phyloP scores from a whole-genome alignment of 805 yeast species.

The Candida coleopterorum region DNA sequence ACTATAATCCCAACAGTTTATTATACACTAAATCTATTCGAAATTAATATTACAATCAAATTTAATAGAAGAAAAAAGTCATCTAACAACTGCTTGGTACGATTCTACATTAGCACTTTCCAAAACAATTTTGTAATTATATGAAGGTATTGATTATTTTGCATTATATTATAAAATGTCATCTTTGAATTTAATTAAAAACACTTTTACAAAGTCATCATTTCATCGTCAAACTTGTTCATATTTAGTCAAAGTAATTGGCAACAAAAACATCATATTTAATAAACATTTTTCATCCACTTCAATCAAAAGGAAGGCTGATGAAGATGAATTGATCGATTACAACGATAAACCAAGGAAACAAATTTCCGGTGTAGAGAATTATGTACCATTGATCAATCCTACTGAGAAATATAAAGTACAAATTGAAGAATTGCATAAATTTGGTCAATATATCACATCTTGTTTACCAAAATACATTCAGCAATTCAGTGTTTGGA shows the following conservation, averaged over 20 bases:
- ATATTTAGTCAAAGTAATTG: background rate
- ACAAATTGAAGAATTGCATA: conserved; percentile 66
- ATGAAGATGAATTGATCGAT: conserved; percentile 26
- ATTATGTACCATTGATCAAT: conserved; percentile 53
- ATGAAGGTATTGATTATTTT: background rate
- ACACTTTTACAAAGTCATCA: background rate
- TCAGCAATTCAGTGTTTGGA: conserved; percentile 86
- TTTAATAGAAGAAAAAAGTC: no score
- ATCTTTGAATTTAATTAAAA: background rate
- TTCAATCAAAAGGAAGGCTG: conserved; percentile 1
- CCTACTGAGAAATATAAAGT: conserved; percentile 74
- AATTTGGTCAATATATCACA: conserved; percentile 75
- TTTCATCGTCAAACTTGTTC: background rate
- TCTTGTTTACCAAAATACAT: conserved; percentile 75
- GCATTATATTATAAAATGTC: conserved; percentile 3
- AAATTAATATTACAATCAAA: no score
- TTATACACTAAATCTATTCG: no score
- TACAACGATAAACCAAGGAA: conserved; percentile 36
- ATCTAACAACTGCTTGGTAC: no score
- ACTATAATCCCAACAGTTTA: no score
- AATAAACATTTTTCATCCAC: conserved; percentile 1
- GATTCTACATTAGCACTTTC: no score
- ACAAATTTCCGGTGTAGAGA: conserved; percentile 17
- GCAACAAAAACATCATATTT: no score
- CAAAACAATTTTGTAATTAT: background rate